Percentiles rank a stretch among this genome's conserved stretches.
Evolutionary conservation across 768 basidiomycete species (phyloP).

Genomic region (Hypholoma sublateritium): DNA sequence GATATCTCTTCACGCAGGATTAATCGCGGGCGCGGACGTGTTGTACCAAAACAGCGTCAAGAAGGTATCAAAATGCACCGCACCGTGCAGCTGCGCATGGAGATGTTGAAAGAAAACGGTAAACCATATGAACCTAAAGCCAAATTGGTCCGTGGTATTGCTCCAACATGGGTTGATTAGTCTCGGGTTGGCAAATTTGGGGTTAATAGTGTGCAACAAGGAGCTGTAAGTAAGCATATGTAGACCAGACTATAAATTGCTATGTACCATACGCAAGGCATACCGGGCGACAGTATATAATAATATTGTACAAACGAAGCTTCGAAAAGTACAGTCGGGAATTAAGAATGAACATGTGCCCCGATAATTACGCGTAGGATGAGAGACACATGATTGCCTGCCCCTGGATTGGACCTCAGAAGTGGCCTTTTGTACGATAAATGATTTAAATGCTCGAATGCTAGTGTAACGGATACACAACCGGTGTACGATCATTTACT

Average conservation of each 20-base stretch:
- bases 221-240: too few relatives aligned
- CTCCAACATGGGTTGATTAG: conserved; percentile 43
- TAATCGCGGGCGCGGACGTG: conserved; percentile 42
- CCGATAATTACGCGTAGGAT: conserved; percentile 23
- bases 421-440: conserved; percentile 27
- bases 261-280: too few relatives aligned
- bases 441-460: not conserved
- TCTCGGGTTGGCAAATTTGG: not conserved
- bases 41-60: conserved; percentile 36
- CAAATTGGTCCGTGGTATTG: conserved; percentile 27
- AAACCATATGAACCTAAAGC: conserved; percentile 39
- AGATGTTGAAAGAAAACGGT: conserved; percentile 23
- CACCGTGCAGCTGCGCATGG: conserved; percentile 45
- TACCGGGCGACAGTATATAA: too few relatives aligned
- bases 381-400: conserved; percentile 46
- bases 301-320: not conserved
- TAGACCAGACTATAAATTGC: too few relatives aligned
- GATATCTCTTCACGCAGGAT: conserved; percentile 23
- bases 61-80: conserved; percentile 44
- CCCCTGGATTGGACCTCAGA: conserved; percentile 39
- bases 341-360: not conserved
- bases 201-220: too few relatives aligned
- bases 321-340: not conserved
- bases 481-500: too few relatives aligned
- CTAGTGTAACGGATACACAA: not conserved